Conservation (phyloP, 2,329 filamentous ascomycete genomes). For the Corinectria fuckeliana region DNA sequence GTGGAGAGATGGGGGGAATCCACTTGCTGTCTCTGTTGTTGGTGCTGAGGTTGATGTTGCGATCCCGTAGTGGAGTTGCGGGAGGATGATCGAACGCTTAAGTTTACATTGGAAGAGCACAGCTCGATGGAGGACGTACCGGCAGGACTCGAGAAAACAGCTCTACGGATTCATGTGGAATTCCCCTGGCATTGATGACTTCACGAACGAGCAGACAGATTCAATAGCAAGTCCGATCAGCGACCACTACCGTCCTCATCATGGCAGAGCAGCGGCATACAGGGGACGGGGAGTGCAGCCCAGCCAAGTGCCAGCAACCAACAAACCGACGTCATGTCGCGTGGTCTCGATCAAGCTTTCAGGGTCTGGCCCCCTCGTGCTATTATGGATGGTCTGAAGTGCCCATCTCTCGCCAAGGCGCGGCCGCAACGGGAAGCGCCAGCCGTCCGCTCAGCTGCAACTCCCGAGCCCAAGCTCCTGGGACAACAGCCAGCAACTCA, state of each 20-base stretch:
- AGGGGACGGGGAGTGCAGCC: neutral
- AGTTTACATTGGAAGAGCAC: too few relatives aligned
- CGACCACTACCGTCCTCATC: too few relatives aligned
- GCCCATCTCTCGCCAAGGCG: slow-evolving; percentile 32
- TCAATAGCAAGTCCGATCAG: too few relatives aligned
- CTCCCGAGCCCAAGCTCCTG: slow-evolving; percentile 26
- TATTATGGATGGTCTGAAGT: neutral
- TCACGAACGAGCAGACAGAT: too few relatives aligned
- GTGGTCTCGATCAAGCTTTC: slow-evolving; percentile 6
- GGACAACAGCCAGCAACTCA: too few relatives aligned
- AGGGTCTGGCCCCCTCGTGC: neutral
- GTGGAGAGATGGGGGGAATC: neutral
- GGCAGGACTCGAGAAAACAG: too few relatives aligned
- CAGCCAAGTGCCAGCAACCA: neutral
- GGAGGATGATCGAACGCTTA: neutral
- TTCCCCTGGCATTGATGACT: too few relatives aligned
- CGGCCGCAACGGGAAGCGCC: slow-evolving; percentile 31
- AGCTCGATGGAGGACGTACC: too few relatives aligned
- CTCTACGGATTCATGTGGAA: too few relatives aligned
- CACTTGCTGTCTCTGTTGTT: slow-evolving; percentile 5
- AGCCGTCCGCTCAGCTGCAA: slow-evolving; percentile 7
- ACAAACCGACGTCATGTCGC: slow-evolving; percentile 12
- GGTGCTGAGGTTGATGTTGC: too few relatives aligned
- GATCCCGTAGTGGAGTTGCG: too few relatives aligned
- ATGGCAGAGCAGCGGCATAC: neutral